Evolutionary conservation across 192 early-diverging fungal species (phyloP).

Genomic region (Podila clonocystis): DNA sequence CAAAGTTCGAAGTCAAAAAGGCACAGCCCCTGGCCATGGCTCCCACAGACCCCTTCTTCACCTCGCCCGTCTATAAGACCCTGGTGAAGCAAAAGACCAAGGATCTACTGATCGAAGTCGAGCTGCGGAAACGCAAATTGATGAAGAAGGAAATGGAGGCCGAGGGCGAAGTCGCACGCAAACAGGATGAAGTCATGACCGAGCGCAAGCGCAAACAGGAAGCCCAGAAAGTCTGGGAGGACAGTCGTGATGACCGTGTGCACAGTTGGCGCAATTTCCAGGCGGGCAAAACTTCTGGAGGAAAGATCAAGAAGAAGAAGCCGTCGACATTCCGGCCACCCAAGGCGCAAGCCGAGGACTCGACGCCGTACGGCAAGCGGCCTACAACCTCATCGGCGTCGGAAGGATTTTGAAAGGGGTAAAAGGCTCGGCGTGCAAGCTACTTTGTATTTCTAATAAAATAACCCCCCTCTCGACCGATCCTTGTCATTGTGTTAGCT

Average conservation of each 20-base stretch:
- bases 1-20: slow-evolving; percentile 57
- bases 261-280: slow-evolving; percentile 71
- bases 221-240: slow-evolving; percentile 68
- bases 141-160: slow-evolving; percentile 68
- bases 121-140: slow-evolving; percentile 58
- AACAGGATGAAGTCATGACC: slow-evolving; percentile 60
- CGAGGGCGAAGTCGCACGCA: slow-evolving; percentile 58
- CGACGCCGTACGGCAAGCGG: slow-evolving; percentile 48
- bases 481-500: no score
- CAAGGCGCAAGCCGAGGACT: slow-evolving; percentile 49
- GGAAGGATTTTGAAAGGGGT: slow-evolving; percentile 26
- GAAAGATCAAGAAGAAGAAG: slow-evolving; percentile 62
- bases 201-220: slow-evolving; percentile 66
- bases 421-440: not conserved
- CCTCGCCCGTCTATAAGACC: slow-evolving; percentile 51
- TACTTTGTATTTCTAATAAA: no score
- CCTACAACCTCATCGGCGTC: slow-evolving; percentile 47
- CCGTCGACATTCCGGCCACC: slow-evolving; percentile 53
- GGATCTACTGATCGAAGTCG: slow-evolving; percentile 61
- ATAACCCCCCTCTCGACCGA: no score
- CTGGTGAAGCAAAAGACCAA: slow-evolving; percentile 61
- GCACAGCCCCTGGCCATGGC: slow-evolving; percentile 44
- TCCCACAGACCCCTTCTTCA: slow-evolving; percentile 56
- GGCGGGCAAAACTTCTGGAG: slow-evolving; percentile 52
- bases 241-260: slow-evolving; percentile 63